Percentiles rank a stretch among this genome's conserved stretches.
Conservation (phyloP, 306 rosid genomes). For the Alnus glutinosa region DNA sequence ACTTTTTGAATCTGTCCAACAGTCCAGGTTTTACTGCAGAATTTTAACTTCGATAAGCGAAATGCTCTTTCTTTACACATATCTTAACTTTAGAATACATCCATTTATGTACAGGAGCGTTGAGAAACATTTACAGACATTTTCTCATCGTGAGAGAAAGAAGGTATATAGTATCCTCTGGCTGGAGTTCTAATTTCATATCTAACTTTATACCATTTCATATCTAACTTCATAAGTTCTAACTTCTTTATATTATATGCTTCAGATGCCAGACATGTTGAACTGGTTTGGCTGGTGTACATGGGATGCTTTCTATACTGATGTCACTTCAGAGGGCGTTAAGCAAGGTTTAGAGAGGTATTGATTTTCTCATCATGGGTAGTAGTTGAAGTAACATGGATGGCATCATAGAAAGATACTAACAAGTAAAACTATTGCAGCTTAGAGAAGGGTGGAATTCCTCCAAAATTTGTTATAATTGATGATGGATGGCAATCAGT, state of each 20-base stretch:
- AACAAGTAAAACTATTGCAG: conserved; percentile 37
- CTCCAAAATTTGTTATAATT: conserved; percentile 78
- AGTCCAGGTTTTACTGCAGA: background rate
- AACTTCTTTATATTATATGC: background rate
- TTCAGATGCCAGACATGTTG: conserved; percentile 90
- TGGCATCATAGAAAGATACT: conserved; percentile 6
- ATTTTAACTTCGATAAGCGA: background rate
- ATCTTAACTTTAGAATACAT: conserved; percentile 14
- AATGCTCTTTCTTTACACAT: background rate
- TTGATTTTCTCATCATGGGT: conserved; percentile 8
- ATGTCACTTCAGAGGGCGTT: conserved; percentile 72
- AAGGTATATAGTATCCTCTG: conserved; percentile 48
- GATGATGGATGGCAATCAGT: conserved; percentile 95
- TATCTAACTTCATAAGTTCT: background rate
- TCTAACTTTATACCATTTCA: background rate
- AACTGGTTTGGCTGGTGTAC: conserved; percentile 99
- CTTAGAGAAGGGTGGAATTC: conserved; percentile 72
- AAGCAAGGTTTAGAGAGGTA: conserved; percentile 80
- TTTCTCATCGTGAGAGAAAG: conserved; percentile 79
- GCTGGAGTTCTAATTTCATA: background rate
- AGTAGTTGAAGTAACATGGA: background rate
- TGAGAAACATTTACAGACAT: conserved; percentile 81
- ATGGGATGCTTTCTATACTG: conserved; percentile 98
- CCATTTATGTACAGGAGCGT: conserved; percentile 49
- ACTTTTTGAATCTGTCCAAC: too few species aligned